Evolutionary conservation across 2,329 filamentous ascomycete genomes (phyloP).

Genomic region (Fusarium dlaminii): DNA sequence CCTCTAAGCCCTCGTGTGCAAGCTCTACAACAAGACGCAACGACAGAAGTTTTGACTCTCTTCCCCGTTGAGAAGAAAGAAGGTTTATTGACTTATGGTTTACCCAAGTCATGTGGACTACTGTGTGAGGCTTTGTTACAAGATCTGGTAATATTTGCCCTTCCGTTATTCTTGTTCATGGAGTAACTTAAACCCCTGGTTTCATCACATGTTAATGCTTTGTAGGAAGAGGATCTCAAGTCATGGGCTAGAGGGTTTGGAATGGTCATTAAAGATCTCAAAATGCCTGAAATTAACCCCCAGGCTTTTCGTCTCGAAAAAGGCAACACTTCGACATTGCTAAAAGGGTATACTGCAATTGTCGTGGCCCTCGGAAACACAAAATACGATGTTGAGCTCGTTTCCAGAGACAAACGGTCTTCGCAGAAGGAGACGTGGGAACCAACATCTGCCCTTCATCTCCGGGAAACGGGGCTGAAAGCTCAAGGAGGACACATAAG

Average conservation of each 20-base stretch:
- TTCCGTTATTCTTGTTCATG: constrained; percentile 1
- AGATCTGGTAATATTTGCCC: constrained; percentile 33
- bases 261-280: constrained; percentile 37
- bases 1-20: constrained; percentile 36
- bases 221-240: constrained; percentile 36
- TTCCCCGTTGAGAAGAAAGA: constrained; percentile 39
- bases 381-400: constrained; percentile 38
- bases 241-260: constrained; percentile 37
- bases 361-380: constrained; percentile 41
- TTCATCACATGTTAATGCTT: constrained; percentile 5
- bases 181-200: background rate
- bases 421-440: constrained; percentile 36
- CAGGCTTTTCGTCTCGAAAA: constrained; percentile 42
- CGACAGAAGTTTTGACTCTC: constrained; percentile 39
- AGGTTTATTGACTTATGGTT: constrained; percentile 38
- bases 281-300: constrained; percentile 37
- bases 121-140: constrained; percentile 35
- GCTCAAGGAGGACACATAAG: constrained; percentile 39
- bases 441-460: constrained; percentile 35
- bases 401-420: constrained; percentile 38
- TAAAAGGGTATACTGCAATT: constrained; percentile 40
- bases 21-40: constrained; percentile 39
- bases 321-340: constrained; percentile 39
- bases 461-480: constrained; percentile 39
- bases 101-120: constrained; percentile 38